These are phyloP conservation scores for Echeveria elegans DNA, from an alignment of 164 flowering plant genomes.

Conservation along the genomic window DNA sequence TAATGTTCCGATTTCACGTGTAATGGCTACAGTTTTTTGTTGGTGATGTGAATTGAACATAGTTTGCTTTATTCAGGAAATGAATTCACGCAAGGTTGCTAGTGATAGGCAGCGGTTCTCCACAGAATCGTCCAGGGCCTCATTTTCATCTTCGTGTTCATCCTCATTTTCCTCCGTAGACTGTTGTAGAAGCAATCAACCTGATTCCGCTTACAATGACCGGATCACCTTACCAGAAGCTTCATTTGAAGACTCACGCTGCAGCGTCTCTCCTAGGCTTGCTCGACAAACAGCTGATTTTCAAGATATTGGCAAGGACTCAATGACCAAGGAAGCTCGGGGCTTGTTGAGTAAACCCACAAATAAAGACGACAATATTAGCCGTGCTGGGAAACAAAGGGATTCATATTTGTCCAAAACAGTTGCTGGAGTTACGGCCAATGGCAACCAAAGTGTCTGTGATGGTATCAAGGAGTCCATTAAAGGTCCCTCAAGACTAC, in stretches of 20 bases:
- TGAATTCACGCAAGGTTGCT: slow-evolving; percentile 20
- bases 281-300: slow-evolving; percentile 50
- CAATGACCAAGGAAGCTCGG: slow-evolving; percentile 27
- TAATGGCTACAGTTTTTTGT: background rate
- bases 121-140: slow-evolving; percentile 64
- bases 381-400: slow-evolving; percentile 32
- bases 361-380: slow-evolving; percentile 14
- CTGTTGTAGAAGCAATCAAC: too few relatives aligned
- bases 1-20: background rate
- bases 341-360: slow-evolving; percentile 41
- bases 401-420: slow-evolving; percentile 37
- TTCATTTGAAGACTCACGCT: slow-evolving; percentile 36
- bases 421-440: slow-evolving; percentile 24
- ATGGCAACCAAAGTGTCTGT: slow-evolving; percentile 26
- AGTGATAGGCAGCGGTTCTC: slow-evolving; percentile 55
- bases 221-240: slow-evolving; percentile 36
- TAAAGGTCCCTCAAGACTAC: slow-evolving; percentile 53
- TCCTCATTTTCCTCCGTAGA: slow-evolving; percentile 67
- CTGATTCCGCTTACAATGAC: slow-evolving; percentile 44
- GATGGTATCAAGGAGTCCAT: slow-evolving; percentile 57
- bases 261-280: slow-evolving; percentile 29
- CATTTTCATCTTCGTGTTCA: slow-evolving; percentile 82
- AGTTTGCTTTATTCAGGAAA: slow-evolving; percentile 40
- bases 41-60: background rate
- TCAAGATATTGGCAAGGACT: slow-evolving; percentile 54